These are phyloP conservation scores for Urochloa ruziziensis DNA, from an alignment of 176 grass and related monocot genomes.

Conservation along the genomic window DNA sequence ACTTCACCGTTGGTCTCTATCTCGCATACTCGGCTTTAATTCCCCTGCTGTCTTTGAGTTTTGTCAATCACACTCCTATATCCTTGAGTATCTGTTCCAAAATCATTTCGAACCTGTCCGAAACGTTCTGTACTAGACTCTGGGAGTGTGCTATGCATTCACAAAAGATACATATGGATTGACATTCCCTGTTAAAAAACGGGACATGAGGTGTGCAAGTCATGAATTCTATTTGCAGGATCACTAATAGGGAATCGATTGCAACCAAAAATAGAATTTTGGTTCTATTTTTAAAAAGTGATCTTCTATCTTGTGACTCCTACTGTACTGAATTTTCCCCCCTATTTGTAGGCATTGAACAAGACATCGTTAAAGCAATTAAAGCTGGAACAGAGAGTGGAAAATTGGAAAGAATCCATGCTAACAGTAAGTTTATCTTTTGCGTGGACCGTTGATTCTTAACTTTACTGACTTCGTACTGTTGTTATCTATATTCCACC, in stretches of 20 bases:
- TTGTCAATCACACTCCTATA: background rate
- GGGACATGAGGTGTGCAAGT: background rate
- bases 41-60: background rate
- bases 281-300: background rate
- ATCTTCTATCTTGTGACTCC: background rate
- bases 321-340: background rate
- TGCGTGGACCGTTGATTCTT: background rate
- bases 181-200: background rate
- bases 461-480: background rate
- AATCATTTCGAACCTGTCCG: background rate
- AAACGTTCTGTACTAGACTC: background rate
- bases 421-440: background rate
- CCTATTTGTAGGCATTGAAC: background rate
- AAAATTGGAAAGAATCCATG: background rate
- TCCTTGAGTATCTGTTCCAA: background rate
- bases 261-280: background rate
- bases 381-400: background rate
- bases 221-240: background rate
- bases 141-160: background rate
- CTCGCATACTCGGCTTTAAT: background rate
- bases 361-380: background rate
- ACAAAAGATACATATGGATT: background rate
- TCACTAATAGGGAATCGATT: background rate
- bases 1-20: background rate
- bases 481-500: background rate